phyloP scores from a whole-genome alignment of 1,284 basidiomycete genomes.

The Ceraceosorus guamensis region DNA sequence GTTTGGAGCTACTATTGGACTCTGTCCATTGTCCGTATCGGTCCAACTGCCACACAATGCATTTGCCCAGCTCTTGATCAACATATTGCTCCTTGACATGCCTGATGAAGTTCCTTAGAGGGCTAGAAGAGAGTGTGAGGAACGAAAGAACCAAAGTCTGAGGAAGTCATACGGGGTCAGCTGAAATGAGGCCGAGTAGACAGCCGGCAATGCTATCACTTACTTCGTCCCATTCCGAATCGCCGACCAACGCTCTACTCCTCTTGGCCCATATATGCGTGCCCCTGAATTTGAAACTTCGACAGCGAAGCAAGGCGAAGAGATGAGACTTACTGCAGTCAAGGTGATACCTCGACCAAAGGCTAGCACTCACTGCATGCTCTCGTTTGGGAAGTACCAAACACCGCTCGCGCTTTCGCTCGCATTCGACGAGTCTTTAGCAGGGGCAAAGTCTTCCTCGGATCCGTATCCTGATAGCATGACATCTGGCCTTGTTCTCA shows the following conservation, averaged over 20 bases:
- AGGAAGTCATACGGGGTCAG: too few species aligned
- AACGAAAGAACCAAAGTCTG: constrained; percentile 5
- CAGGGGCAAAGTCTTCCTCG: constrained; percentile 1
- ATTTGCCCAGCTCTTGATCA: constrained; percentile 2
- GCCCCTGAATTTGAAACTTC: constrained; percentile 6
- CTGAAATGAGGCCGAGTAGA: too few species aligned
- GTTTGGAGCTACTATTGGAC: constrained; percentile 2
- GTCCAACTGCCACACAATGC: constrained; percentile 2
- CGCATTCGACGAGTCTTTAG: background rate
- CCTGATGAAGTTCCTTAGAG: constrained; percentile 8
- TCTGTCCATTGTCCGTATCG: constrained; percentile 7
- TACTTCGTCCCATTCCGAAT: constrained; percentile 7
- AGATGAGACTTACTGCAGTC: background rate
- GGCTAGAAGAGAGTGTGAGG: constrained; percentile 10
- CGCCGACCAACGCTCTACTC: constrained; percentile 5
- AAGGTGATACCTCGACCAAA: background rate
- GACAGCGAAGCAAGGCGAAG: background rate
- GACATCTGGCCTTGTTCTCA: constrained; percentile 1
- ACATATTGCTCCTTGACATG: background rate
- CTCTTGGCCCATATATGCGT: constrained; percentile 9
- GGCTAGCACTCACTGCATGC: background rate
- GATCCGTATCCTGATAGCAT: background rate
- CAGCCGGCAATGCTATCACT: background rate
- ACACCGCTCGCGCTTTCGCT: background rate
- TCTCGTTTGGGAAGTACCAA: background rate